Conservation (phyloP, 164 flowering plant species). For the Vitis vinifera region ASM3070453v1 NC_081819.1:13054501-13055000, state of each 20-base stretch:
- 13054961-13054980: constrained; percentile 63
- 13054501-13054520: constrained; percentile 79
- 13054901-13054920: constrained; percentile 68
- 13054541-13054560: constrained; percentile 57
- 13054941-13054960: constrained; percentile 59
- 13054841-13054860: constrained; percentile 78
- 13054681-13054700: constrained; percentile 60
- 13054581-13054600: constrained; percentile 43
- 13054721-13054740: background rate
- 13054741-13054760: background rate
- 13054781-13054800: constrained; percentile 9
- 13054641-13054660: constrained; percentile 50
- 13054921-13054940: constrained; percentile 48
- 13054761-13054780: background rate
- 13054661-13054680: constrained; percentile 55
- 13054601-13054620: constrained; percentile 83
- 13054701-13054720: background rate
- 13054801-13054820: background rate
- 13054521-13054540: constrained; percentile 73
- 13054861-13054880: constrained; percentile 82
- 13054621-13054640: constrained; percentile 72
- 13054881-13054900: constrained; percentile 74
- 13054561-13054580: constrained; percentile 57
- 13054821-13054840: constrained; percentile 7
- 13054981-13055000: constrained; percentile 62